Conservation (phyloP, 768 basidiomycete species). For the Rhodotorula sphaerocarpa region DNA sequence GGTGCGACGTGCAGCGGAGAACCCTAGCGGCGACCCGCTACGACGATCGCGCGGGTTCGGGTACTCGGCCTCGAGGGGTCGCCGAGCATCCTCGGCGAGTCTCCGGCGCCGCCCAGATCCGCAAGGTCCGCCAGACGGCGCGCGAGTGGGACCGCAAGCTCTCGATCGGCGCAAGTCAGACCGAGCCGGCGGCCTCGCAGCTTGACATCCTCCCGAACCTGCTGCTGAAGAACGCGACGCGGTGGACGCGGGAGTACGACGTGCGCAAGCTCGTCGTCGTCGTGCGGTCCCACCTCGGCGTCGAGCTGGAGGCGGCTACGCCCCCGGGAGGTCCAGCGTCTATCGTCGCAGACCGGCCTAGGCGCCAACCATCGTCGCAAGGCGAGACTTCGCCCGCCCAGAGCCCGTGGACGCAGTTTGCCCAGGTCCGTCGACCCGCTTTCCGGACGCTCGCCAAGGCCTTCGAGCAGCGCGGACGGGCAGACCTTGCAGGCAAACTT, state of each 20-base stretch:
- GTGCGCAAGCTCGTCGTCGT: background rate
- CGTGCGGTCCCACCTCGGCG: background rate
- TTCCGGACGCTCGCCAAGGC: background rate
- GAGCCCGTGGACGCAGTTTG: background rate
- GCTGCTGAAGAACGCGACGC: slow-evolving; percentile 3
- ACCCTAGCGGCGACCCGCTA: background rate
- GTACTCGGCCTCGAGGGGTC: background rate
- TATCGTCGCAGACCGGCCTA: background rate
- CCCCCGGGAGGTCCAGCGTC: background rate
- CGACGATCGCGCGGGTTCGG: background rate
- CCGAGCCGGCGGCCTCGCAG: background rate
- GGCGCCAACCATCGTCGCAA: background rate
- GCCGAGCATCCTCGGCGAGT: background rate
- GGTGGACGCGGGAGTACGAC: slow-evolving; percentile 1
- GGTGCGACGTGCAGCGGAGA: slow-evolving; percentile 4
- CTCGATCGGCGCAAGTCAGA: background rate
- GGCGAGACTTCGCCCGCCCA: too few relatives aligned
- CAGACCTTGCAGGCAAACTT: background rate
- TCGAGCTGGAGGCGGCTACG: slow-evolving; percentile 8
- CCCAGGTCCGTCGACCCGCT: background rate
- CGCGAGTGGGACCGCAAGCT: background rate
- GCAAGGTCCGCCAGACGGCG: background rate
- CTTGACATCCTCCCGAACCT: background rate
- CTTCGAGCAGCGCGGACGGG: slow-evolving; percentile 4
- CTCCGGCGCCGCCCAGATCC: background rate